A percentile compares a stretch with the other conserved stretches of the same genome.
Evolutionary conservation across 345 rosid species (phyloP).

Genomic region (Viola odorata): DNA sequence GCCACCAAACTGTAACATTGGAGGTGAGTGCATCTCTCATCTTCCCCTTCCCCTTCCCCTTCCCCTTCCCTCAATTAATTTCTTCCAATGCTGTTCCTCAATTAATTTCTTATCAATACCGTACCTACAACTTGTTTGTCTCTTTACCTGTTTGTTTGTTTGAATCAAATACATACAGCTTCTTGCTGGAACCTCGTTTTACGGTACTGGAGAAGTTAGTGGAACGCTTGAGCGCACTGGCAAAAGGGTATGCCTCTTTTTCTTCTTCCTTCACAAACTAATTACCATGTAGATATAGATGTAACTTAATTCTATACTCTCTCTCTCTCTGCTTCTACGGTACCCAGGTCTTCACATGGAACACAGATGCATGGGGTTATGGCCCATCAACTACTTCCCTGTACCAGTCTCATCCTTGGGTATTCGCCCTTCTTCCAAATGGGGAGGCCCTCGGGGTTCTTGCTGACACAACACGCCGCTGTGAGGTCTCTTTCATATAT

Average conservation of each 20-base stretch:
- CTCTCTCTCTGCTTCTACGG: not conserved
- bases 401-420: conserved; percentile 99
- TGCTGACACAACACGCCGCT: conserved; percentile 77
- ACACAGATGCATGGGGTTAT: conserved; percentile 82
- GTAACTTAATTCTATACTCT: not conserved
- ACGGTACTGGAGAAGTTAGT: conserved; percentile 96
- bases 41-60: conserved; percentile 8
- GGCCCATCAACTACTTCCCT: conserved; percentile 80
- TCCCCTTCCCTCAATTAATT: no score
- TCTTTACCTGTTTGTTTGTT: conserved; percentile 6
- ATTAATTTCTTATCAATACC: not conserved
- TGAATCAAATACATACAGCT: conserved; percentile 32
- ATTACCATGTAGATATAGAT: no score
- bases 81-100: not conserved
- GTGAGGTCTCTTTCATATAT: conserved; percentile 54
- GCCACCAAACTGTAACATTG: conserved; percentile 60
- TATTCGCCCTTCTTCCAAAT: conserved; percentile 69
- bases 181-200: conserved; percentile 72
- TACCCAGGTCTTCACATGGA: conserved; percentile 78
- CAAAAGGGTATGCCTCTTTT: conserved; percentile 52
- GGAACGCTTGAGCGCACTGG: conserved; percentile 93
- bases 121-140: not conserved
- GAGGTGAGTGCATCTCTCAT: conserved; percentile 34
- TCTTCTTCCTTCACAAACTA: not conserved
- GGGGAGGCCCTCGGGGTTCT: conserved; percentile 87